Evolutionary conservation across 371 early-diverging fungal genomes (phyloP).

Genomic region (Entomophthora muscae): DNA sequence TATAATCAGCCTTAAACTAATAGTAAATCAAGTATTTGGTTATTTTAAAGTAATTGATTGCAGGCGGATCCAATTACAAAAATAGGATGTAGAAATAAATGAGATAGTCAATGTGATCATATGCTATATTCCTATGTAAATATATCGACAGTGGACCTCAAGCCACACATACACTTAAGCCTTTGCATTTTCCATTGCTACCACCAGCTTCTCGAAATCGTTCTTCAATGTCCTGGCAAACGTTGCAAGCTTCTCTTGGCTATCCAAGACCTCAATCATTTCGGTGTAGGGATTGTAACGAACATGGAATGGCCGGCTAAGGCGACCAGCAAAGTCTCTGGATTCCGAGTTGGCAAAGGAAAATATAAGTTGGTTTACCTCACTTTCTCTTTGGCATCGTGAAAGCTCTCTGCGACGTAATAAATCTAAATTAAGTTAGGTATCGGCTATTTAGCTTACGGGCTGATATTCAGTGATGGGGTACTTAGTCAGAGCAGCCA

Average conservation of each 20-base stretch:
- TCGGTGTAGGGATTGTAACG: constrained; percentile 85
- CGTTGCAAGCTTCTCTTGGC: constrained; percentile 56
- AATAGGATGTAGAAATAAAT: too few relatives aligned
- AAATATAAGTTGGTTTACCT: neutral
- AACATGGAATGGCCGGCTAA: constrained; percentile 74
- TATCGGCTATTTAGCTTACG: constrained; percentile 13
- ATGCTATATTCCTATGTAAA: too few relatives aligned
- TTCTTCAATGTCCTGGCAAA: constrained; percentile 56
- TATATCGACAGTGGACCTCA: too few relatives aligned
- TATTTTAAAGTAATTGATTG: too few relatives aligned
- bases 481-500: constrained; percentile 64
- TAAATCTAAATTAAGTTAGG: constrained; percentile 25
- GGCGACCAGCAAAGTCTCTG: constrained; percentile 61
- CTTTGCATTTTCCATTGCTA: constrained; percentile 43
- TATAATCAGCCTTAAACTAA: too few relatives aligned
- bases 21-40: too few relatives aligned
- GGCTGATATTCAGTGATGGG: constrained; percentile 93
- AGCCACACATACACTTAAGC: too few relatives aligned
- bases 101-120: too few relatives aligned
- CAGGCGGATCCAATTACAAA: too few relatives aligned
- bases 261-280: constrained; percentile 74
- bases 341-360: too few relatives aligned
- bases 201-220: constrained; percentile 51
- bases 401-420: constrained; percentile 89
- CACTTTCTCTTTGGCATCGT: constrained; percentile 79